Evolutionary conservation across 75 land plant species (phyloP), one percentile per base, ranked within the genome.

Genomic region (Cryptomeria japonica): DNA sequence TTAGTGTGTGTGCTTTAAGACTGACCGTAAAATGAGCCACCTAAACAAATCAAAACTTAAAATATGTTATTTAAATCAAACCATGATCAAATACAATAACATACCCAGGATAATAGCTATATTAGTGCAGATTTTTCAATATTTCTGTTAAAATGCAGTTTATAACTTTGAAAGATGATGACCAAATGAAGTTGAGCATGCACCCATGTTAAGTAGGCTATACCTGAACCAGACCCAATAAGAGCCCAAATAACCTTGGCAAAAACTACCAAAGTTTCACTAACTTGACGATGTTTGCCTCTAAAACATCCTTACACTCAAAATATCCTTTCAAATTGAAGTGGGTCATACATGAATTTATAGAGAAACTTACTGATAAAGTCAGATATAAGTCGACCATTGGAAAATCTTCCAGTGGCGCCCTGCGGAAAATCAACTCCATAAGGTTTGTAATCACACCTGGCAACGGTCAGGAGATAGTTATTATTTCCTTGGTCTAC

Each of bases 381-480:
- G 61, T 94, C 95, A 2, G 89, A 83, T 14, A 88, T 76, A 7
- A 92, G 90, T 49, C 91, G 85, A 8, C 95, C 95, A 37, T 94
- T 94, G 89, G 88, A 93, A 83, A 91, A 94, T 39, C 95, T 88
- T 14, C 95, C 95, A n/a, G 95, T 93, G 58, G 92, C 86, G 5
- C 95, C 94, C 28, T n/a, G 61, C 5, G 94, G 93, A 79, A 91
- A 94, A 87, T 94, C 95, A 56, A 93, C 56, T 8, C 95, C 95
- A 84, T 94, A 82, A 5, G 95, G 95, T 16, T n/a, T 47, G 78
- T 83, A 89, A 39, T 94, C 86, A 73, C 90, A 87, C 89, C 86
- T 91, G 19, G 95, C 94, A 46, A 93, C 37, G 16, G 90, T 87
- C 28, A 75, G 19, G 10, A 94, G 39, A 70, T 91, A 83, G 73